Percentiles rank a stretch among this genome's conserved stretches.
phyloP scores from a whole-genome alignment of 106 monocot species.

The Dioscorea alata region DNA sequence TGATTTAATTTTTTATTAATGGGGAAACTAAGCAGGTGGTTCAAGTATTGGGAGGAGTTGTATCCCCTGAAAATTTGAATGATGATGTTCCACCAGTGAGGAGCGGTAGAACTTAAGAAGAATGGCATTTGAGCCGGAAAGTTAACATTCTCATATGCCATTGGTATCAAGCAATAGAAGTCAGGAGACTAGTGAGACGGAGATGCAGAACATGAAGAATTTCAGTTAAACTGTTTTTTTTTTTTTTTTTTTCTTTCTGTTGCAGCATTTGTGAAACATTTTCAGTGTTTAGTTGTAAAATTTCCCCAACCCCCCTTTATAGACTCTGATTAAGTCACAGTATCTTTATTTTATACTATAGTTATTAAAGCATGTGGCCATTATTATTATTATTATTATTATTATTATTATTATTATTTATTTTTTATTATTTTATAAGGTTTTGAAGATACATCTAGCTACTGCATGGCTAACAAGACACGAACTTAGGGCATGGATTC shows the following conservation, averaged over 20 bases:
- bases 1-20: not conserved
- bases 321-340: no score
- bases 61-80: slow-evolving; percentile 36
- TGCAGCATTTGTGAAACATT: slow-evolving; percentile 2
- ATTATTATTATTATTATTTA: no score
- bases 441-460: no score
- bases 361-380: no score
- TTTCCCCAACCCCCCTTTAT: not conserved
- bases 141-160: slow-evolving; percentile 20
- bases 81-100: slow-evolving; percentile 32
- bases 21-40: slow-evolving; percentile 25
- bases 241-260: no score
- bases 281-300: not conserved
- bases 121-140: slow-evolving; percentile 16
- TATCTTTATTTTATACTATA: no score
- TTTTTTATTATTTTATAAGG: no score
- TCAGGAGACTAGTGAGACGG: slow-evolving; percentile 34
- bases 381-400: no score
- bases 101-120: slow-evolving; percentile 32
- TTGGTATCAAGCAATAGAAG: slow-evolving; percentile 52
- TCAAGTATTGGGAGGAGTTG: slow-evolving; percentile 47
- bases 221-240: no score
- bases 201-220: slow-evolving; percentile 31
- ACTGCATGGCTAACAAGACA: no score
- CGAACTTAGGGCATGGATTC: no score